phyloP scores from a whole-genome alignment of 306 rosid species.

The Rosa persica region DNA sequence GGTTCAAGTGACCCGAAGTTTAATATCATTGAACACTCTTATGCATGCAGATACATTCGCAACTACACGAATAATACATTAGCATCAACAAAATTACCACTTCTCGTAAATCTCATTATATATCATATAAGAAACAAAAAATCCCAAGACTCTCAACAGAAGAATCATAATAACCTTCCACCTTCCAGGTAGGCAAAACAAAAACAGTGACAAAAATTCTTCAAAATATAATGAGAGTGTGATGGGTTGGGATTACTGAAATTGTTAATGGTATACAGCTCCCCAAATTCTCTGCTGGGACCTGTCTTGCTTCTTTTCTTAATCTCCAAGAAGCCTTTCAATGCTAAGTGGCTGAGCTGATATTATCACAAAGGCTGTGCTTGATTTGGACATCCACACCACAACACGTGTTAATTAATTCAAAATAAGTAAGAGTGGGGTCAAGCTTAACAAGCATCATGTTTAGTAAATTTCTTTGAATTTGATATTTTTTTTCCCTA shows the following conservation, averaged over 20 bases:
- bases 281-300: background rate
- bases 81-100: no score
- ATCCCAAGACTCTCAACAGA: background rate
- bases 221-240: background rate
- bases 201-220: background rate
- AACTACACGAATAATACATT: no score
- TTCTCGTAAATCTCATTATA: background rate
- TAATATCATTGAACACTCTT: no score
- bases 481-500: background rate
- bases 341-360: background rate
- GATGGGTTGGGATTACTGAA: background rate
- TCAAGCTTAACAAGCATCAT: background rate
- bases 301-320: background rate
- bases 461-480: background rate
- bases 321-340: conserved; percentile 1
- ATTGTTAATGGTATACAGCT: background rate
- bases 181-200: background rate
- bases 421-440: background rate
- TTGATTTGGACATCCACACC: conserved; percentile 6
- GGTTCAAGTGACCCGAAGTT: no score
- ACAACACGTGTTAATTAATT: background rate
- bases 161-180: background rate
- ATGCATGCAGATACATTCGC: no score
- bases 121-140: background rate
- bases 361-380: background rate